Evolutionary conservation across 1,139 yeast species (phyloP).

Genomic region (Hansenula sp.): DNA sequence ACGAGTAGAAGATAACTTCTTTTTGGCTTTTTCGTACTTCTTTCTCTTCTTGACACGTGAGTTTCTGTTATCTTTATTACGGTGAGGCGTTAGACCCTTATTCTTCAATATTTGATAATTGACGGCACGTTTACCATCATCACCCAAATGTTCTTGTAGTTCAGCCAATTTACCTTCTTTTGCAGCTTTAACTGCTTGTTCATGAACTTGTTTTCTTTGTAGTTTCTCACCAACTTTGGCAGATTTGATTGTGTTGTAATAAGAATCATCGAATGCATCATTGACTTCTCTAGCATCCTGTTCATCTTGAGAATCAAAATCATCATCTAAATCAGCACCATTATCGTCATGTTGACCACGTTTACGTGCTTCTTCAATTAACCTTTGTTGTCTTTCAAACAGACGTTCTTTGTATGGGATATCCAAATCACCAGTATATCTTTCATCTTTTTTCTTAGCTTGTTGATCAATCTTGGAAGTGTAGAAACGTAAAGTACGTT

Average conservation of each 20-base stretch:
- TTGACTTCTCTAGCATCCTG: conserved; percentile 35
- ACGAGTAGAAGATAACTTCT: conserved; percentile 87
- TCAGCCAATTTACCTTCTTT: conserved; percentile 81
- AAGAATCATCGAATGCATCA: conserved; percentile 33
- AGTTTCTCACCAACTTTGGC: conserved; percentile 44
- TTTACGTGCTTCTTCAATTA: conserved; percentile 81
- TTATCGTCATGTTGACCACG: conserved; percentile 64
- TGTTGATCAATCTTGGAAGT: conserved; percentile 94
- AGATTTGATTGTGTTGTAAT: conserved; percentile 41
- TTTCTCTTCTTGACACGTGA: conserved; percentile 97
- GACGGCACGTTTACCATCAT: conserved; percentile 89
- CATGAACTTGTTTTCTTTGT: conserved; percentile 62
- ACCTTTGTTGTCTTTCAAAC: conserved; percentile 82
- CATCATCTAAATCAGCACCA: conserved; percentile 52
- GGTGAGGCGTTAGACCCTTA: conserved; percentile 89
- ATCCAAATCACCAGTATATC: conserved; percentile 79
- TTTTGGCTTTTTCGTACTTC: conserved; percentile 92
- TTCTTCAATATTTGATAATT: conserved; percentile 91
- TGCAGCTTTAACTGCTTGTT: conserved; percentile 71
- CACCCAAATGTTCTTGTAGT: conserved; percentile 59
- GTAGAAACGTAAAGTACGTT: conserved; percentile 86
- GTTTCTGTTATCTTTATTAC: conserved; percentile 91
- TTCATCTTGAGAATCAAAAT: conserved; percentile 44
- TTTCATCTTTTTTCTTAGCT: conserved; percentile 52
- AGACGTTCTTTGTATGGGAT: conserved; percentile 89